Percentiles rank a stretch among this genome's conserved stretches.
These are phyloP conservation scores for Dictyostelium purpureum DNA, from an alignment of 78 protist genomes.

Conservation along the genomic window DNA sequence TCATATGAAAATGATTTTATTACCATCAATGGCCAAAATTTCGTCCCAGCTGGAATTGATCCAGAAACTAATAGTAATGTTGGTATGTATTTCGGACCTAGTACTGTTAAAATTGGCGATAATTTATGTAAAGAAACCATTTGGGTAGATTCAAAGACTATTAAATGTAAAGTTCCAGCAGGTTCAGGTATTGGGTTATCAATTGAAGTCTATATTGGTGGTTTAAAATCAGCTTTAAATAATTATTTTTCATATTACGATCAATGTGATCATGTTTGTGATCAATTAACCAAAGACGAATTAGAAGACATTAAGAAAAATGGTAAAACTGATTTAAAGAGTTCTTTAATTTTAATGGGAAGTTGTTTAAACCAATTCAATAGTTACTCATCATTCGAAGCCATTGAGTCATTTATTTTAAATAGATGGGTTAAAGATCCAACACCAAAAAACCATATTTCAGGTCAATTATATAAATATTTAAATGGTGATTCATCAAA, in stretches of 20 bases:
- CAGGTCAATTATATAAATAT: neutral
- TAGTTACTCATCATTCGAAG: too few relatives aligned
- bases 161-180: slow-evolving; percentile 7
- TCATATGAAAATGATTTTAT: neutral
- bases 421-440: neutral
- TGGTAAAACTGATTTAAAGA: neutral
- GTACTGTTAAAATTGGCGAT: slow-evolving; percentile 14
- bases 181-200: slow-evolving; percentile 7
- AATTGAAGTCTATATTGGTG: slow-evolving; percentile 11
- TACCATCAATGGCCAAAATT: neutral
- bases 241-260: slow-evolving; percentile 4
- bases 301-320: neutral
- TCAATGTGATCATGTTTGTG: neutral
- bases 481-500: too few relatives aligned
- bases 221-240: neutral
- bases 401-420: too few relatives aligned
- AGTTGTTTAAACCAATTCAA: neutral
- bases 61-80: neutral
- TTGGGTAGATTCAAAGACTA: slow-evolving; percentile 4
- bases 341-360: neutral
- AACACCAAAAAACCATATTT: neutral
- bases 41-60: neutral
- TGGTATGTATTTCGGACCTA: neutral
- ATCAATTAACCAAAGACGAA: neutral
- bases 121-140: neutral